Conservation (phyloP, 2,329 filamentous ascomycete genomes). For the Nigrospora oryzae region DNA sequence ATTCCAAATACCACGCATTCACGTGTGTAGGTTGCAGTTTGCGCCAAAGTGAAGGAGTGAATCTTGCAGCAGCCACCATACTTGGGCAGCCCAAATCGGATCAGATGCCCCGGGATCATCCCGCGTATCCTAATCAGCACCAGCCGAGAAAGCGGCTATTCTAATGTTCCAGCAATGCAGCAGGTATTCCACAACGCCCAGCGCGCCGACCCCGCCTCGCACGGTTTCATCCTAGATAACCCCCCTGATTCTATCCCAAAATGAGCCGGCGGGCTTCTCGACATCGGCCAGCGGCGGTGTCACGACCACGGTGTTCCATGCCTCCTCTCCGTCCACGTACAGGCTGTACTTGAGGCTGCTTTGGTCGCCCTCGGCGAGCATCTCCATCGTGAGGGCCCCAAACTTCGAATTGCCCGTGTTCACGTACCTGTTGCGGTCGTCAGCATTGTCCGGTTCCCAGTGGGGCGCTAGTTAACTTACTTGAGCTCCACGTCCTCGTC, state of each 20-base stretch:
- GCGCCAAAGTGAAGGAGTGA: too few species aligned
- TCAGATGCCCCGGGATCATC: too few species aligned
- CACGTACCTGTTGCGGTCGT: constrained; percentile 49
- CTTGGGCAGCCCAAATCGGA: too few species aligned
- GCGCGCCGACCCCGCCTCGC: too few species aligned
- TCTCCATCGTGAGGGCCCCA: constrained; percentile 71
- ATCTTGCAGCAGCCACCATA: too few species aligned
- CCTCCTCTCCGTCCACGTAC: constrained; percentile 72
- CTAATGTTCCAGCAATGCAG: too few species aligned
- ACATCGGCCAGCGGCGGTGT: constrained; percentile 31
- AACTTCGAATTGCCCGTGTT: constrained; percentile 86
- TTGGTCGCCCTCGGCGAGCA: constrained; percentile 52
- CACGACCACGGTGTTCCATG: constrained; percentile 58
- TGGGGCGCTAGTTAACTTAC: constrained; percentile 42
- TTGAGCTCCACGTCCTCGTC: constrained; percentile 77
- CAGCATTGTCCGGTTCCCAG: constrained; percentile 5
- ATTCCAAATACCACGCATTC: too few species aligned
- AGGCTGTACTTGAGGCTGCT: constrained; percentile 73
- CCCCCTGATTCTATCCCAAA: constrained; percentile 36
- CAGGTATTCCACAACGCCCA: too few species aligned
- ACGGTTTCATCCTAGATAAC: not conserved
- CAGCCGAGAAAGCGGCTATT: too few species aligned
- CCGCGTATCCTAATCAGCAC: too few species aligned
- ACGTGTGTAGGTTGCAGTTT: too few species aligned
- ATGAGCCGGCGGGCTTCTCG: constrained; percentile 24